Percentiles rank a stretch among this genome's conserved stretches.
Evolutionary conservation across 345 rosid species (phyloP).

Genomic region (Passiflora organensis): DNA sequence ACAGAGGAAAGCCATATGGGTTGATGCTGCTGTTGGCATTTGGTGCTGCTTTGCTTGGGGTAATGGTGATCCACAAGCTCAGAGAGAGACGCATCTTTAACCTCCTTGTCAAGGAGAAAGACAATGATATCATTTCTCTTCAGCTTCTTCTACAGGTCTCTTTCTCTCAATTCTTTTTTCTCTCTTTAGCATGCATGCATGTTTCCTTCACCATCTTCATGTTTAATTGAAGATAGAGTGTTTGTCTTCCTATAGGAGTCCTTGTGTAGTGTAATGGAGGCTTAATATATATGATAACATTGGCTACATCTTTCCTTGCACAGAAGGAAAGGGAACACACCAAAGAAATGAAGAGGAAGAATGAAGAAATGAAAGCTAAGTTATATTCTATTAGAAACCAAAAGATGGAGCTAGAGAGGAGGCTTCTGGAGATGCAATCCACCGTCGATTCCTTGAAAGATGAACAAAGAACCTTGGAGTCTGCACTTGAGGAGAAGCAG

Average conservation of each 20-base stretch:
- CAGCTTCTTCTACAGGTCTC: conserved; percentile 55
- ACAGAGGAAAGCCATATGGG: conserved; percentile 39
- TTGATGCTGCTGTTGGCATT: conserved; percentile 50
- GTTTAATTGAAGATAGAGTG: conserved; percentile 2
- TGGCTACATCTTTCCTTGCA: background rate
- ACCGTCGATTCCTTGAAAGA: conserved; percentile 50
- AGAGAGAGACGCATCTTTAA: conserved; percentile 49
- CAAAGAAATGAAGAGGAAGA: conserved; percentile 38
- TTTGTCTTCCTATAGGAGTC: no score
- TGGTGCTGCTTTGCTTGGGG: conserved; percentile 51
- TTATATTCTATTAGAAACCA: conserved; percentile 34
- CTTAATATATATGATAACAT: no score
- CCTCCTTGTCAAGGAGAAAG: conserved; percentile 47
- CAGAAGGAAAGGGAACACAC: conserved; percentile 50
- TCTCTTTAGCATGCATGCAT: background rate
- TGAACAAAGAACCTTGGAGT: conserved; percentile 42
- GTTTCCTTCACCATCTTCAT: conserved; percentile 12
- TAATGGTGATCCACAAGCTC: conserved; percentile 47
- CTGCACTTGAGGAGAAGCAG: conserved; percentile 40
- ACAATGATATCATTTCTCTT: conserved; percentile 36
- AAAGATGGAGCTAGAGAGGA: conserved; percentile 47
- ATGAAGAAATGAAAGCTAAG: conserved; percentile 41
- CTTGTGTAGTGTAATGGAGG: no score
- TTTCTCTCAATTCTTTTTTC: conserved; percentile 10
- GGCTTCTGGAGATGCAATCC: conserved; percentile 46